A percentile compares a stretch with the other conserved stretches of the same genome.
Evolutionary conservation across 73 alveolate genomes (phyloP).

Genomic region (Paramecium primaurelia): DNA sequence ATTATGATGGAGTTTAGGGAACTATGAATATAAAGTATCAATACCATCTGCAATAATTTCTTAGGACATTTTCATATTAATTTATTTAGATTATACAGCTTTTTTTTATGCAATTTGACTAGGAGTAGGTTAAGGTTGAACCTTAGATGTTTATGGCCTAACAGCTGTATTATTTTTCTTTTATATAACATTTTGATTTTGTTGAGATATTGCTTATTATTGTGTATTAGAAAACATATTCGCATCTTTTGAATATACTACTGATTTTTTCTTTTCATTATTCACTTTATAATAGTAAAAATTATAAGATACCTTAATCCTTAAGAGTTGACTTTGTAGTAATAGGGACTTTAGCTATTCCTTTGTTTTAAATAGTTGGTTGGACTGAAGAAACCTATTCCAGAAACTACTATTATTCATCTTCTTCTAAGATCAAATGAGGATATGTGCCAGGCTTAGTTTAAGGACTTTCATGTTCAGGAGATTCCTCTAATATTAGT

Average conservation of each 20-base stretch:
- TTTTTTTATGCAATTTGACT: neutral
- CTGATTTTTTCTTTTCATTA: neutral
- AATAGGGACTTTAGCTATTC: neutral
- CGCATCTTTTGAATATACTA: neutral
- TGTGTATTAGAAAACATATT: neutral
- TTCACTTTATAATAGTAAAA: neutral
- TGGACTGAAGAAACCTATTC: neutral
- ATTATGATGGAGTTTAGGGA: neutral
- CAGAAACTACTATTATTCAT: neutral
- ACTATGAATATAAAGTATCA: neutral
- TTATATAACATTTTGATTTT: neutral
- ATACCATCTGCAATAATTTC: neutral
- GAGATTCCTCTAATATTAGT: neutral
- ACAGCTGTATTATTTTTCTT: neutral
- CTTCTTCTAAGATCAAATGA: neutral
- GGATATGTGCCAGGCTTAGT: neutral
- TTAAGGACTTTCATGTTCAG: conserved; percentile 5
- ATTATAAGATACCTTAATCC: neutral
- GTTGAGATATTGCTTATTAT: neutral
- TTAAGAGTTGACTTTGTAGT: neutral
- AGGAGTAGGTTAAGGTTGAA: neutral
- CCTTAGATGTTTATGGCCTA: neutral
- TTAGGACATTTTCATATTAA: neutral
- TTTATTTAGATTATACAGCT: neutral
- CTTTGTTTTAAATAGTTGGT: neutral